Evolutionary conservation across 2,329 filamentous ascomycete genomes (phyloP), one percentile per base, ranked within the genome.

Genomic region (Pseudomassariella vexata): DNA sequence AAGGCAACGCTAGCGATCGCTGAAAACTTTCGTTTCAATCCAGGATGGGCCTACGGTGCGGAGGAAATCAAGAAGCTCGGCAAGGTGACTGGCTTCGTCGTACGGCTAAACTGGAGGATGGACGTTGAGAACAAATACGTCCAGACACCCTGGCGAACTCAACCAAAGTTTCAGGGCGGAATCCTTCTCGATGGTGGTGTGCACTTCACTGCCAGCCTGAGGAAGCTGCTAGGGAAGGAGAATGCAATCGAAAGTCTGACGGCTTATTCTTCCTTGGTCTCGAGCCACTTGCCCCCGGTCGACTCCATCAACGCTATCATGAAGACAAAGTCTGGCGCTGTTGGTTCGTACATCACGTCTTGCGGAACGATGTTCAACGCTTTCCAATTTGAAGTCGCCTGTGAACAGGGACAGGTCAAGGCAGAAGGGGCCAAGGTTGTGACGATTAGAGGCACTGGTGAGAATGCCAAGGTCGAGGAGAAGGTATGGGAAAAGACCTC

Each of bases 181-280:
- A 88, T 87, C 51, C 54, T 88, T 34, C 71, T 89, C 3, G 84
- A 89, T 48, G 82, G 76, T 10, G 84, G 85, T 25, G 81, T 89
- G 17, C 85, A 89, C 55, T 79, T 75, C 38, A 63, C 79, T 6
- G 83, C 83, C 6, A 77, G 60, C 0, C 66, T 80, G 30, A 65
- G 83, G 11, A 53, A 73, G 19, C 50, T 89, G 24, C 59, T 87
- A 3, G 62, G 65, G 12, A 39, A 56, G 1, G 60, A 62, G 11
- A 53, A 69, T 28, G 57, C 65, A 7, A 59, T 72, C 18, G 55
- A 58, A 9, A 61, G 56, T 20, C 55, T 82, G 3, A 62, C 64
- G 12, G 76, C 76, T 1, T 73, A 74, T 38, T 75, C 76, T 1
- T 48, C 59, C 4, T 68, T 74, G 42, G 56, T 74, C 28, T 66